Evolutionary conservation across 768 basidiomycete genomes (phyloP).

Genomic region (Scleroderma bovista): DNA sequence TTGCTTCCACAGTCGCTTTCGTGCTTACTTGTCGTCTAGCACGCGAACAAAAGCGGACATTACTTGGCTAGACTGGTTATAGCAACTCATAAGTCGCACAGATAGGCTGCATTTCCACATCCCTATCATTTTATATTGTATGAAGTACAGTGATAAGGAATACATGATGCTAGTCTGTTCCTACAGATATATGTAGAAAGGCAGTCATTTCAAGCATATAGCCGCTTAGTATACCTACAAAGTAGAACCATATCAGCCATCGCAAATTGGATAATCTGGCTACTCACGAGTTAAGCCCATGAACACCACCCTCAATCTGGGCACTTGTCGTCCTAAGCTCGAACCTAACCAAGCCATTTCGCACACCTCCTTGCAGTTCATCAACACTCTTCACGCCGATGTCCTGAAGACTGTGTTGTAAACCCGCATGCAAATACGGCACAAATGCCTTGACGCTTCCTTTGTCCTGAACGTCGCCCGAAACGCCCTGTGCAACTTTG

Average conservation of each 20-base stretch:
- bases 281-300: constrained; percentile 90
- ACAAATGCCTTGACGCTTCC: constrained; percentile 91
- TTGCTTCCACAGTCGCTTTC: constrained; percentile 50
- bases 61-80: background rate
- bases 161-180: background rate
- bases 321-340: constrained; percentile 93
- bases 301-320: constrained; percentile 93
- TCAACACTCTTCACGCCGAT: constrained; percentile 69
- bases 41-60: constrained; percentile 37
- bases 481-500: constrained; percentile 96
- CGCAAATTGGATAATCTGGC: background rate
- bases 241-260: constrained; percentile 5
- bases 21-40: constrained; percentile 50
- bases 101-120: no score
- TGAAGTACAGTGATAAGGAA: background rate
- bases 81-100: background rate
- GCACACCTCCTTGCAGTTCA: constrained; percentile 64
- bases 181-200: background rate
- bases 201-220: constrained; percentile 37
- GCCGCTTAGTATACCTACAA: constrained; percentile 51
- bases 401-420: constrained; percentile 95
- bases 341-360: constrained; percentile 68
- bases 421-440: constrained; percentile 74
- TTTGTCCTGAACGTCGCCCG: constrained; percentile 96
- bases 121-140: background rate